Conservation (phyloP, 129 eudicot genomes). For the Helianthus tuberosus region DNA sequence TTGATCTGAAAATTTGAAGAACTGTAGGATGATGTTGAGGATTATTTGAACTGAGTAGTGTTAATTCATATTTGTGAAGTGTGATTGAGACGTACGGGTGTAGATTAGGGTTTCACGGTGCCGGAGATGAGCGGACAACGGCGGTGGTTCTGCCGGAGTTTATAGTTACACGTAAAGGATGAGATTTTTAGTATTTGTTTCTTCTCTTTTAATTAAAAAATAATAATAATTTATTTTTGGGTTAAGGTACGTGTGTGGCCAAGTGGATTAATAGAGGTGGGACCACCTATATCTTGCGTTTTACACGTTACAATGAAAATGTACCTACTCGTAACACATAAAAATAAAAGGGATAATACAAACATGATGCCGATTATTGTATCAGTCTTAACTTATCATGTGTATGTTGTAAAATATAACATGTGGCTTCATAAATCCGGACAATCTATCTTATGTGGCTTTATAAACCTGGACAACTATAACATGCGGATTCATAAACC, state of each 20-base stretch:
- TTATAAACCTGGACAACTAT: no score
- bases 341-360: background rate
- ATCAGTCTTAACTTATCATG: no score
- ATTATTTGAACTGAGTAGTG: background rate
- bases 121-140: background rate
- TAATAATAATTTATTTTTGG: no score
- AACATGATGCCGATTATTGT: no score
- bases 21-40: background rate
- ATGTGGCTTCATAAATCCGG: no score
- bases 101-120: background rate
- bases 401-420: no score
- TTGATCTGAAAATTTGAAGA: constrained; percentile 6
- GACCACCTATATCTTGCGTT: background rate
- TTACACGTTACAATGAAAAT: constrained; percentile 7
- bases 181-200: background rate
- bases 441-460: no score
- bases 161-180: constrained; percentile 5
- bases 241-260: constrained; percentile 4
- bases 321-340: background rate
- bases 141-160: constrained; percentile 11
- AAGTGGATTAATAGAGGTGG: constrained; percentile 9
- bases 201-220: background rate
- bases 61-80: background rate
- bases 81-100: constrained; percentile 8
- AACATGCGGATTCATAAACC: no score